Percentiles rank a stretch among this genome's conserved stretches.
These are phyloP conservation scores for Mycena galopus DNA, from an alignment of 768 basidiomycete species.

Conservation along the genomic window DNA sequence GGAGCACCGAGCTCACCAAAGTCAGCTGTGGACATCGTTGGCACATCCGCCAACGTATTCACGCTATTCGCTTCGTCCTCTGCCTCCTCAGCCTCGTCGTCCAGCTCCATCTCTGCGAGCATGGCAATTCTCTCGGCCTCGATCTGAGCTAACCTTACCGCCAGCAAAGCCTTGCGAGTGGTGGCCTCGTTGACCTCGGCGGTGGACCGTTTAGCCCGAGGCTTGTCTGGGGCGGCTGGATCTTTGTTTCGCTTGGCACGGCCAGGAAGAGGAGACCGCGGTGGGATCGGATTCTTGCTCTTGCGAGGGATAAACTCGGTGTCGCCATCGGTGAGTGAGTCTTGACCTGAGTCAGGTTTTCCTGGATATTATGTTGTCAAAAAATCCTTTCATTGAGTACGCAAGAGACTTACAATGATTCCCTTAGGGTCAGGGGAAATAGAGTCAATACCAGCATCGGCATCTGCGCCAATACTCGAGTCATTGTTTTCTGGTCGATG, in stretches of 20 bases:
- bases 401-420: too few relatives aligned
- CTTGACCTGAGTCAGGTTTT: neutral
- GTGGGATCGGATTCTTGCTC: neutral
- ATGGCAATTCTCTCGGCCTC: neutral
- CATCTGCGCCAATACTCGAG: too few relatives aligned
- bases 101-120: conserved; percentile 7
- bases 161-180: neutral
- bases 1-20: too few relatives aligned
- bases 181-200: neutral
- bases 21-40: too few relatives aligned
- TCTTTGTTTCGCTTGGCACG: neutral
- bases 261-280: neutral
- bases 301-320: neutral
- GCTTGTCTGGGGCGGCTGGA: too few relatives aligned
- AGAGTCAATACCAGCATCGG: too few relatives aligned
- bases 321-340: neutral
- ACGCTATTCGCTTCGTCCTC: too few relatives aligned
- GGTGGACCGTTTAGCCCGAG: neutral
- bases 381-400: too few relatives aligned
- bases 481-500: too few relatives aligned
- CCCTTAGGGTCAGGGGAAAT: too few relatives aligned
- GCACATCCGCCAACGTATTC: too few relatives aligned
- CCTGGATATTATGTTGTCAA: neutral
- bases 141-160: neutral
- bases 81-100: conserved; percentile 2